Base-by-base conservation (phyloP, 2,329 filamentous ascomycete species). In the Penicillium fuscoglaucum region DNA sequence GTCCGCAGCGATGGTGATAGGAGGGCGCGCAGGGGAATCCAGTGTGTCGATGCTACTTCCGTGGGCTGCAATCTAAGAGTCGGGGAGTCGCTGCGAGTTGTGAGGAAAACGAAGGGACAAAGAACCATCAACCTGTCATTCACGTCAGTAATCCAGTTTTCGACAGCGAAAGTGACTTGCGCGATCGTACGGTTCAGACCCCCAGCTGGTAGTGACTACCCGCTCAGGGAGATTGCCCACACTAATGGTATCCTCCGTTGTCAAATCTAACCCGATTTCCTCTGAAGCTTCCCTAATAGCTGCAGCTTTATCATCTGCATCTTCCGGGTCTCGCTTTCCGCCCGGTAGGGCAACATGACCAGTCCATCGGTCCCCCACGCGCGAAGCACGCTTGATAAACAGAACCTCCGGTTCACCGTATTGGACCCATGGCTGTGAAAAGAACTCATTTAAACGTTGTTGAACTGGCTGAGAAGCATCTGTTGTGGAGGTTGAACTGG, bases 291-390 rank as follows among this genome's bases (percentile, higher is more conserved):
- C 87, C 55, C 87, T 76, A 52, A 88, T 78, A 2, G 87, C 87
- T 21, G 86, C 84, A 21, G 82, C 83, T 60, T 80, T 76, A 67
- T 90, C 87, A 61, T 86, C 80, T 47, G 74, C 80, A 74, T 90
- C 87, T 59, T 84, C 82, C 0, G 84, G 82, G 63, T 90, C 87
- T 62, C 86, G 76, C 67, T 87, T 87, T 2, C 87, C 87, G 24
- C 87, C 87, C 0, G 87, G 87, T 4, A 90, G 73, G 0, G 87
- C 87, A 57, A 89, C 83, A 76, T 90, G 87, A 3, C 84, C 83
- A 1, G 85, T 88, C 87, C 87, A 90, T 57, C 86, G 79, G 70
- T 90, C 87, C 8, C 87, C 86, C 55, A 81, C 78, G 39, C 87
- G 78, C 4, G 86, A 81, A 3, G 87, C 84, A 46, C 87, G 79